phyloP scores from a whole-genome alignment of 192 early-diverging fungal genomes.

The Umbelopsis sp. region DNA sequence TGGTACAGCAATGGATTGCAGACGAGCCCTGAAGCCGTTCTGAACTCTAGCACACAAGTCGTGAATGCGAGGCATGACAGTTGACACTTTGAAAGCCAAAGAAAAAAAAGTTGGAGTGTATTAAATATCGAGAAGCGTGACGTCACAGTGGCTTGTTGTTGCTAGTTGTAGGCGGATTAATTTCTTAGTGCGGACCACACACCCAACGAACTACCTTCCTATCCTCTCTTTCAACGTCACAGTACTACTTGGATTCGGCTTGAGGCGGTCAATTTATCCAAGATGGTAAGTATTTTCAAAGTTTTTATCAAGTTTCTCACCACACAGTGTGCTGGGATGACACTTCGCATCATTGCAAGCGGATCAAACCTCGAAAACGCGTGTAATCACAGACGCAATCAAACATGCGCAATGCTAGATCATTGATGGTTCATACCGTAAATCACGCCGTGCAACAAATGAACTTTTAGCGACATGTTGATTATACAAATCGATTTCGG shows the following conservation, averaged over 20 bases:
- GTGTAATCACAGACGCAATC: no score
- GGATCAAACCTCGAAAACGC: no score
- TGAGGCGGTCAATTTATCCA: constrained; percentile 21
- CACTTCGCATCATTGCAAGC: no score
- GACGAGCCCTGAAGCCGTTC: constrained; percentile 85
- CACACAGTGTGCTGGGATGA: background rate
- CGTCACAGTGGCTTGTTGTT: constrained; percentile 23
- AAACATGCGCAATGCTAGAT: no score
- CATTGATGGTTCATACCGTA: no score
- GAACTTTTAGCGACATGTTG: no score
- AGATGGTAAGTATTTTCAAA: constrained; percentile 8
- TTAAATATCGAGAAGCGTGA: background rate
- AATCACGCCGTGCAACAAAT: no score
- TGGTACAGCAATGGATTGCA: constrained; percentile 84
- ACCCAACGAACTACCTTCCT: background rate
- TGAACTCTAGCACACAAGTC: constrained; percentile 89
- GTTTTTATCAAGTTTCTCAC: background rate
- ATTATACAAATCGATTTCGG: no score
- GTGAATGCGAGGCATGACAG: constrained; percentile 73
- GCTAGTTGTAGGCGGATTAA: background rate
- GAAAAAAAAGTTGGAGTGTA: background rate
- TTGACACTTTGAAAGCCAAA: background rate
- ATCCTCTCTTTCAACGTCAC: constrained; percentile 20
- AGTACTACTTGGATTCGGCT: constrained; percentile 14
- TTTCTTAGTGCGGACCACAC: background rate